A percentile compares a stretch with the other conserved stretches of the same genome.
These are phyloP conservation scores for Coniferiporia weirii DNA, from an alignment of 1,284 basidiomycete genomes.

Conservation along the genomic window DNA sequence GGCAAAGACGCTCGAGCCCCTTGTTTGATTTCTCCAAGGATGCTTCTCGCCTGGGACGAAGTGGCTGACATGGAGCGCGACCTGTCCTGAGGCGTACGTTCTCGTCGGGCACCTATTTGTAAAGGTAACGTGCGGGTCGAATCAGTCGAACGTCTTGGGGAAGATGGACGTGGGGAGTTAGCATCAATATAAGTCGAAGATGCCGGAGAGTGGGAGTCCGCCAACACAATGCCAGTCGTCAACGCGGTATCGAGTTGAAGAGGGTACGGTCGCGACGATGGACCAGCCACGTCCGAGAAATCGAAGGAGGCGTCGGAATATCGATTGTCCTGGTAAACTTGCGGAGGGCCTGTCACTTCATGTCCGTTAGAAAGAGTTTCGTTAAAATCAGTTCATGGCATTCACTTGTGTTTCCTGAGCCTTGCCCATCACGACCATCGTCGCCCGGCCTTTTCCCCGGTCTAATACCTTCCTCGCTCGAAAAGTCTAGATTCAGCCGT, in stretches of 20 bases:
- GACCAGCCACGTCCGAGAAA: slow-evolving; percentile 14
- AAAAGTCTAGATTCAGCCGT: slow-evolving; percentile 15
- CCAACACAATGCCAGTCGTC: slow-evolving; percentile 31
- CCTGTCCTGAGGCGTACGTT: slow-evolving; percentile 58
- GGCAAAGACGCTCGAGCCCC: slow-evolving; percentile 36
- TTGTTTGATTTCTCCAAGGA: slow-evolving; percentile 26
- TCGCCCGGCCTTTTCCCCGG: not conserved
- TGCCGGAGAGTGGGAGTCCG: slow-evolving; percentile 45
- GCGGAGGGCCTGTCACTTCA: slow-evolving; percentile 15
- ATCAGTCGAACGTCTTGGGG: slow-evolving; percentile 49
- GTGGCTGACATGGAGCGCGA: slow-evolving; percentile 70
- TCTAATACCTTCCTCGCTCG: slow-evolving; percentile 1
- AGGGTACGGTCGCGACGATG: slow-evolving; percentile 37
- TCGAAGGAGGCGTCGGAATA: slow-evolving; percentile 9
- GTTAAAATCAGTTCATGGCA: not conserved
- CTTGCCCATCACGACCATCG: not conserved
- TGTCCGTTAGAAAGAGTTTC: slow-evolving; percentile 17
- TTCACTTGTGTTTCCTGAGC: slow-evolving; percentile 1
- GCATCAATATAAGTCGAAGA: slow-evolving; percentile 27
- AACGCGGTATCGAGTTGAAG: slow-evolving; percentile 45
- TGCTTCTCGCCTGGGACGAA: slow-evolving; percentile 31
- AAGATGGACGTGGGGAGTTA: slow-evolving; percentile 21
- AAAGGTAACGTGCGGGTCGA: slow-evolving; percentile 45
- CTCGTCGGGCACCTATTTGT: slow-evolving; percentile 41
- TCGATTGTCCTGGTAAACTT: slow-evolving; percentile 11